Evolutionary conservation across 192 early-diverging fungal genomes (phyloP), one percentile per base, ranked within the genome.

Genomic region (Mortierella alpina): DNA sequence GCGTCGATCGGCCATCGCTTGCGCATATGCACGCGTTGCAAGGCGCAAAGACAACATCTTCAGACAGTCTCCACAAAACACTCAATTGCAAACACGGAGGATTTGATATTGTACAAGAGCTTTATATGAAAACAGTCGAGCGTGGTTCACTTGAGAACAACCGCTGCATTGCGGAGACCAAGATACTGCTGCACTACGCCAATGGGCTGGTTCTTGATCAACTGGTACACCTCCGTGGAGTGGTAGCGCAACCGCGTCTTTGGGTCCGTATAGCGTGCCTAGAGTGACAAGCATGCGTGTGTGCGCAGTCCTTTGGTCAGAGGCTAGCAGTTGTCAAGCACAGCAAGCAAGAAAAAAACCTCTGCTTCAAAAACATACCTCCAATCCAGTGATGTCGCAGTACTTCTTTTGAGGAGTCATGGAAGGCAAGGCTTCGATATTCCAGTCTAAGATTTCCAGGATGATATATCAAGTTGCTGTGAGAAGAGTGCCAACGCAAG

Each of bases 321-420:
- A 53, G 23, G 17, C 17, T 18, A 42, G 51, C 18, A 39, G 47
- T 15, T 44, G 13, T 73, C 15, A 57, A 10, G 40, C 31, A 1
- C 3, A 2, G 3, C 31, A 2, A 31, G 31, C 31, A 31, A 31
- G 3, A 31, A 31, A 31, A 31, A 31, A 31, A n/a, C n/a, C 31
- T 31, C 1, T 31, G 1, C 3, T 31, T 31, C 31, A 31, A 31
- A 31, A 31, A 31, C 59, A 49, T 84, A 90, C 90, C 84, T 94
- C 92, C 50, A 96, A 82, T 18, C 95, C 95, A 8, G 95, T 96
- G 57, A 96, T 90, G 73, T 96, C 95, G 76, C 95, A 96, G 84
- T 96, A 96, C 73, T 95, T 95, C 84, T 95, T 95, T 72, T 90
- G 89, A 13, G 95, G 95, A 45, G 85, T 60, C 64, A 96, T 82